A percentile compares a stretch with the other conserved stretches of the same genome.
phyloP scores from a whole-genome alignment of 1,139 yeast genomes.

The Candida glucosophila region DNA sequence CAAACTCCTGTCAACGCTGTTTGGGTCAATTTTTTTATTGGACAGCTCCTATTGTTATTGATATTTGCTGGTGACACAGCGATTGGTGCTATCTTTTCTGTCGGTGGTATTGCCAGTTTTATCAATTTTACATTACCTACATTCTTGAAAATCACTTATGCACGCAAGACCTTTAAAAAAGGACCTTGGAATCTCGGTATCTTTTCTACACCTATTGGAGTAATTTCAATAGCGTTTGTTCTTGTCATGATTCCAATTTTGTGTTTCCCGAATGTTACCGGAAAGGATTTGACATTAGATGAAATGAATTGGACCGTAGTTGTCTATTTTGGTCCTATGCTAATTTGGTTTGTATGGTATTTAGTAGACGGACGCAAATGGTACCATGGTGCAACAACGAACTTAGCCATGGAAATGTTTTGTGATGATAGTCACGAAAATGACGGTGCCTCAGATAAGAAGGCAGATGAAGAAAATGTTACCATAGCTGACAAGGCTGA shows the following conservation, averaged over 20 bases:
- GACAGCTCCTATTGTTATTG: conserved; percentile 47
- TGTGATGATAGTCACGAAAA: no score
- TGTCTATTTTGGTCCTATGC: conserved; percentile 59
- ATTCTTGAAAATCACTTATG: conserved; percentile 48
- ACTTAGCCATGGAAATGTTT: conserved; percentile 40
- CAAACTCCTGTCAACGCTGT: conserved; percentile 66
- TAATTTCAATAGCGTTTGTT: conserved; percentile 38
- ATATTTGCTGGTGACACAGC: conserved; percentile 67
- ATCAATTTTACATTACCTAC: conserved; percentile 66
- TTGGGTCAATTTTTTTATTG: conserved; percentile 52
- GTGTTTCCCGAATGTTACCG: conserved; percentile 53
- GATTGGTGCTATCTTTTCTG: conserved; percentile 67
- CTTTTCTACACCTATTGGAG: conserved; percentile 41
- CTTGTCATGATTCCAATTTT: conserved; percentile 56
- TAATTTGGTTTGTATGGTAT: conserved; percentile 45
- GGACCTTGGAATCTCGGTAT: conserved; percentile 70
- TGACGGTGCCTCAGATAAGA: no score
- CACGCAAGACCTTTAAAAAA: conserved; percentile 44
- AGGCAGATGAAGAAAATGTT: no score
- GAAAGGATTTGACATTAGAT: conserved; percentile 36
- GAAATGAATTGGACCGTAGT: conserved; percentile 66
- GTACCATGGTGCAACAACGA: conserved; percentile 63
- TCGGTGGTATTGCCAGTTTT: conserved; percentile 69
- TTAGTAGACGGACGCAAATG: conserved; percentile 50
- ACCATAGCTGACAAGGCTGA: no score